These are phyloP conservation scores for Boletellus deceptivus DNA, from an alignment of 1,284 basidiomycete genomes.

Conservation along the genomic window DNA sequence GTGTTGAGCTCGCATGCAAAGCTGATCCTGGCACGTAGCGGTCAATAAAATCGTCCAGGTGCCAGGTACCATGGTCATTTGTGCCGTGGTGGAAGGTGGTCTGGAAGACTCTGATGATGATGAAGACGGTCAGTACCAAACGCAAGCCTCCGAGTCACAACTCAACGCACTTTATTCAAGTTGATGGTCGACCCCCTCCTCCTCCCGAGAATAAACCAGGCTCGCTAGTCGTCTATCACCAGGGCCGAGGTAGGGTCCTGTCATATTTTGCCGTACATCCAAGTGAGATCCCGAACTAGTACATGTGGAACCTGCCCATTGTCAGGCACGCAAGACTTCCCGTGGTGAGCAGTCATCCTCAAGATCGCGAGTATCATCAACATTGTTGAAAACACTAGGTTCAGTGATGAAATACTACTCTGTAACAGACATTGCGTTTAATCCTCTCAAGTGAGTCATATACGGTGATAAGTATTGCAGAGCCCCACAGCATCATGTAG, in stretches of 20 bases:
- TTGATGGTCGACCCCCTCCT: constrained; percentile 20
- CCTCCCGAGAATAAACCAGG: constrained; percentile 41
- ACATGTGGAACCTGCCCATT: constrained; percentile 22
- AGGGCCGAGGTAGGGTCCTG: constrained; percentile 20
- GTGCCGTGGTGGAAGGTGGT: constrained; percentile 39
- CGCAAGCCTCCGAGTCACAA: neutral
- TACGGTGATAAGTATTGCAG: neutral
- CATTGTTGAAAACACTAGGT: constrained; percentile 12
- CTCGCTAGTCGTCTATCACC: constrained; percentile 37
- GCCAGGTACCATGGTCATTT: constrained; percentile 35
- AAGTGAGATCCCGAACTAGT: constrained; percentile 16
- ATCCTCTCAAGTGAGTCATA: constrained; percentile 32
- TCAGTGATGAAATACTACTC: constrained; percentile 31
- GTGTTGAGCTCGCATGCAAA: neutral
- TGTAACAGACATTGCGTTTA: constrained; percentile 34
- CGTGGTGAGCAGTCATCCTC: constrained; percentile 13
- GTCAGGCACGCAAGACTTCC: constrained; percentile 17
- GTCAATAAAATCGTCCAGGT: constrained; percentile 43
- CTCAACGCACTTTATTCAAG: neutral
- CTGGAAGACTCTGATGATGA: constrained; percentile 35
- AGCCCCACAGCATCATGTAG: constrained; percentile 15
- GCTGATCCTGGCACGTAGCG: constrained; percentile 30
- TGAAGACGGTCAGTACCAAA: constrained; percentile 23
- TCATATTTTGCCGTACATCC: neutral
- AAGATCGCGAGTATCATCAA: neutral